phyloP scores from a whole-genome alignment of 371 early-diverging fungal genomes.

The Mucor piriformis region DNA sequence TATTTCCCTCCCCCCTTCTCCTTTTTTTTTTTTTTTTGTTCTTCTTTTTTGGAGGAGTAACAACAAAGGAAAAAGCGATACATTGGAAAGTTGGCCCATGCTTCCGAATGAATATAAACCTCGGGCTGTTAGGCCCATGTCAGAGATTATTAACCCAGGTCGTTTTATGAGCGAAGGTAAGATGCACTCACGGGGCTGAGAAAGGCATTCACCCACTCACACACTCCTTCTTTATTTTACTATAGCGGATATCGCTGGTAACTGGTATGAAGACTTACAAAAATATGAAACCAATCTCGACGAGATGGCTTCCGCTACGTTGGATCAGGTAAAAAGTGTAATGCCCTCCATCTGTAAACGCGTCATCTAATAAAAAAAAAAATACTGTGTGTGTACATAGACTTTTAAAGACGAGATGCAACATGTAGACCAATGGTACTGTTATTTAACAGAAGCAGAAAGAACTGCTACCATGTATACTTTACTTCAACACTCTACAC shows the following conservation, averaged over 20 bases:
- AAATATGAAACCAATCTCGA: slow-evolving; percentile 92
- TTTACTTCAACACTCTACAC: slow-evolving; percentile 85
- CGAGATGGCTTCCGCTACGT: slow-evolving; percentile 88
- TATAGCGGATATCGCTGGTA: slow-evolving; percentile 37
- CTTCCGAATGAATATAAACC: slow-evolving; percentile 26
- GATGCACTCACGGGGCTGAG: no score
- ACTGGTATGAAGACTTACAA: slow-evolving; percentile 89
- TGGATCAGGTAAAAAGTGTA: slow-evolving; percentile 63
- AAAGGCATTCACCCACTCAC: not conserved
- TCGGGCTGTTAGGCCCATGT: slow-evolving; percentile 29
- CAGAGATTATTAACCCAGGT: slow-evolving; percentile 29
- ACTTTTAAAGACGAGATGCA: slow-evolving; percentile 89
- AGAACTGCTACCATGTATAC: slow-evolving; percentile 88
- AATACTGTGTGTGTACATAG: slow-evolving; percentile 23
- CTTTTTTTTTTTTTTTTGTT: not conserved
- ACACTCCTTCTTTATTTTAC: not conserved
- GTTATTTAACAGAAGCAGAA: slow-evolving; percentile 85
- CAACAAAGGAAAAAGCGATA: not conserved
- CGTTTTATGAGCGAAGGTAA: slow-evolving; percentile 27
- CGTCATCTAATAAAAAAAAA: not conserved
- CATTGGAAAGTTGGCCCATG: slow-evolving; percentile 4
- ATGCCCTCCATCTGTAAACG: not conserved
- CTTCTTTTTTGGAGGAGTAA: not conserved
- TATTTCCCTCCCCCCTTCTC: not conserved
- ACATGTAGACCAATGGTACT: slow-evolving; percentile 94